Evolutionary conservation across 371 early-diverging fungal genomes (phyloP).

Genomic region (Mortierella sp.): DNA sequence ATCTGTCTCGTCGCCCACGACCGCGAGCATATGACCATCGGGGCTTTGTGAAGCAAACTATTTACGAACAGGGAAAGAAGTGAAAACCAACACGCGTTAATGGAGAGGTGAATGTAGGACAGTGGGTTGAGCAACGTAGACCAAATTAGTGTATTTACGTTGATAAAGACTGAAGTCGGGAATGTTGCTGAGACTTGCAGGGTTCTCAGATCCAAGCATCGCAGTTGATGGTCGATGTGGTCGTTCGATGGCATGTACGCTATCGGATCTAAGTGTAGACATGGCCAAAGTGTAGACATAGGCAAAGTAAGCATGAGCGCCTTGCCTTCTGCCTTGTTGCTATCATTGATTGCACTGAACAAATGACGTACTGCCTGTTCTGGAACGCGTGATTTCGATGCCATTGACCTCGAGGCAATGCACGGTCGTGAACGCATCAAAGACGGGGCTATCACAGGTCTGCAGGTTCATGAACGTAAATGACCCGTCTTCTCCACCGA

Average conservation of each 20-base stretch:
- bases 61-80: no score
- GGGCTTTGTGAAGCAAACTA: conserved; percentile 80
- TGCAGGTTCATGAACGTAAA: conserved; percentile 41
- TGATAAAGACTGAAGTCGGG: conserved; percentile 74
- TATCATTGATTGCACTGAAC: not conserved
- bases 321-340: not conserved
- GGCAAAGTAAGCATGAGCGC: not conserved
- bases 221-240: conserved; percentile 68
- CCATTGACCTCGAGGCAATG: conserved; percentile 40
- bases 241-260: conserved; percentile 78
- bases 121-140: no score
- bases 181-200: conserved; percentile 54
- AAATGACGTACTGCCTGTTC: conserved; percentile 43
- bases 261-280: conserved; percentile 28
- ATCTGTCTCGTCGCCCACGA: conserved; percentile 81
- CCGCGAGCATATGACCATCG: conserved; percentile 74
- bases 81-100: no score
- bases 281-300: not conserved
- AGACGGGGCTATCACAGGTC: conserved; percentile 26
- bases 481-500: conserved; percentile 67
- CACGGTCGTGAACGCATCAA: conserved; percentile 23
- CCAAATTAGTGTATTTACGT: conserved; percentile 62
- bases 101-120: no score
- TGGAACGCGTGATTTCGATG: conserved; percentile 44
- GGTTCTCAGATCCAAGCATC: conserved; percentile 67